Conservation (phyloP, 768 basidiomycete species). For the Tubosaeta sp. region DNA sequence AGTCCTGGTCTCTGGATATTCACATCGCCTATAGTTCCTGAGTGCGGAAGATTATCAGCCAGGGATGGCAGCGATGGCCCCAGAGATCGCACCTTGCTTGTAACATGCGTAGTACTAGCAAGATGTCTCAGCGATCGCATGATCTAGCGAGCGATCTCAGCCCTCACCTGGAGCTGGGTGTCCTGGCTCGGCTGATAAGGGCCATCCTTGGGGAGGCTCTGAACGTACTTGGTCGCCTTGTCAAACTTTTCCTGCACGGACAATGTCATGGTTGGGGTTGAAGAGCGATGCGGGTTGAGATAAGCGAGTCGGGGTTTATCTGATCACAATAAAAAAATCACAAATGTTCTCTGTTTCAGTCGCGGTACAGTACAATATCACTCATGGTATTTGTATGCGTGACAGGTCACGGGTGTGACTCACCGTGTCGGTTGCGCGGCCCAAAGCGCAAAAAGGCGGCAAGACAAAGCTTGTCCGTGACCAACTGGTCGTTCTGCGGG, state of each 20-base stretch:
- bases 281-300: no score
- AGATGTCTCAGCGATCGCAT: conserved; percentile 5
- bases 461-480: conserved; percentile 12
- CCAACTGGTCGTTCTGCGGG: conserved; percentile 6
- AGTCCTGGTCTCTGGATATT: conserved; percentile 63
- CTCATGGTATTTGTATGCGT: neutral
- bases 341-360: no score
- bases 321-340: conserved; percentile 9
- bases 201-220: conserved; percentile 62
- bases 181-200: conserved; percentile 69
- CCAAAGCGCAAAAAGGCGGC: conserved; percentile 1
- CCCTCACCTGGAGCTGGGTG: conserved; percentile 74
- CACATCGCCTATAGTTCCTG: conserved; percentile 73
- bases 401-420: conserved; percentile 24
- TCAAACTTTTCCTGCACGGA: conserved; percentile 55
- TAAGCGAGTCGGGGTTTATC: conserved; percentile 8
- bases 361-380: no score
- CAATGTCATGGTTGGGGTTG: conserved; percentile 47
- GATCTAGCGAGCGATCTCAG: neutral
- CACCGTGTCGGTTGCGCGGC: conserved; percentile 14
- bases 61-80: conserved; percentile 1
- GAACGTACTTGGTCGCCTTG: conserved; percentile 66
- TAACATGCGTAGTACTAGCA: conserved; percentile 86
- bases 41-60: neutral
- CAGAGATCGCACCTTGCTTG: conserved; percentile 72